Evolutionary conservation across 176 grass and related monocot species (phyloP), one percentile per base, ranked within the genome.

Genomic region (Ampelocalamus luodianensis): DNA sequence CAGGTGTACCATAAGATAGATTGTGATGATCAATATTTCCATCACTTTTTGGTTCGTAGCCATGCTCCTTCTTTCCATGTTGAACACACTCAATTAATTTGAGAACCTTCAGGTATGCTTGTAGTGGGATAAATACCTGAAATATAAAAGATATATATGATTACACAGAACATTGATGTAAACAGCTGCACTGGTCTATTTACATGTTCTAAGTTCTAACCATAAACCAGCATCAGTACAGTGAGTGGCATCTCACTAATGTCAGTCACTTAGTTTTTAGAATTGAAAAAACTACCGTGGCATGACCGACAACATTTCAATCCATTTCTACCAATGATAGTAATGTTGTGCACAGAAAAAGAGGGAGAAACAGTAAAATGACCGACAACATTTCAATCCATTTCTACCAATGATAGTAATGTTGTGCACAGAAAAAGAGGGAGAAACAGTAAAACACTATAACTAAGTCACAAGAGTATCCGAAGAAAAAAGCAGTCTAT

Each of bases 121-220:
- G 93, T 24, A 92, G 85, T 4, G 97, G 84, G 82, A 94, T 95
- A 87, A 96, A 96, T 73, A 99, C 97, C 97, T 99, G 86, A 27
- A 86, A 72, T 34, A 67, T 22, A 82, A 45, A 17, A 56, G 20
- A 76, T 50, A 79, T n/a, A 45, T 12, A n/a, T 60, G 1, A 23
- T 69, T 59, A 72, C 74, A 84, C 8, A 67, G 12, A 76, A 49
- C 14, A 61, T 5, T 76, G 16, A 75, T 22, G 27, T 13, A 75
- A 37, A 37, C 16, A 36, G 8, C 32, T 76, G 15, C 5, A 76
- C 4, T 39, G 4, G 17, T 20, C 10, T 8, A 76, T 5, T 11
- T 22, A 50, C 10, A 76, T 54, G 72, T 55, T 56, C 17, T 46
- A 48, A 14, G 8, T 48, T 48, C 3, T 50, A 45, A 50, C 14